Percentiles rank a stretch among this genome's conserved stretches.
These are phyloP conservation scores for Yamadazyma spencermartinsiae DNA, from an alignment of 1,139 yeast genomes.

Conservation along the genomic window DNA sequence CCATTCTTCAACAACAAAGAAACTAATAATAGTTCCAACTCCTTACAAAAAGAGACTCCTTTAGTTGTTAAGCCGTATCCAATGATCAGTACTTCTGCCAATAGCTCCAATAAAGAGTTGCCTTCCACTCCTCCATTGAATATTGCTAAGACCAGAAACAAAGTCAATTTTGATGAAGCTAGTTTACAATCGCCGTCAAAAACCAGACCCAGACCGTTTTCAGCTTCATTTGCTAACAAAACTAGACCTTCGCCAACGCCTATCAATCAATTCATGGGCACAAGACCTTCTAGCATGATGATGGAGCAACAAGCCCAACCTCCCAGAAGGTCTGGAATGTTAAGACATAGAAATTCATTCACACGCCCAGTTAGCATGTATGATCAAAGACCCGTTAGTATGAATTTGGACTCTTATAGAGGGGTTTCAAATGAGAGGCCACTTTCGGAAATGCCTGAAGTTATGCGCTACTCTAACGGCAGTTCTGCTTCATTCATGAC, in stretches of 20 bases:
- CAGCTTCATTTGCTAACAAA: not conserved
- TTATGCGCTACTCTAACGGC: no score
- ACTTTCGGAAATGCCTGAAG: constrained; percentile 2
- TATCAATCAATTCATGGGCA: not conserved
- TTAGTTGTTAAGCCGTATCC: not conserved
- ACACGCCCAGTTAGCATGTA: constrained; percentile 9
- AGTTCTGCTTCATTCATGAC: constrained; percentile 5
- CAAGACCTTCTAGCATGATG: not conserved
- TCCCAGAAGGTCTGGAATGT: constrained; percentile 1
- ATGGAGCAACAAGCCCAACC: not conserved
- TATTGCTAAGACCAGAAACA: constrained; percentile 9
- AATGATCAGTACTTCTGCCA: not conserved
- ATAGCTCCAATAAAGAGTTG: constrained; percentile 5
- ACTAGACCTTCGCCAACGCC: constrained; percentile 1
- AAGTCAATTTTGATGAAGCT: constrained; percentile 3
- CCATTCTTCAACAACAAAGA: constrained; percentile 1
- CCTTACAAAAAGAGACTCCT: constrained; percentile 7
- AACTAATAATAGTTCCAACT: constrained; percentile 1
- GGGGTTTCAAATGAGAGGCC: constrained; percentile 12
- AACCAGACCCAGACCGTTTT: constrained; percentile 1
- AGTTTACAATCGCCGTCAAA: constrained; percentile 2
- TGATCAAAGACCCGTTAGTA: constrained; percentile 11
- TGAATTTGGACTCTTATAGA: constrained; percentile 12
- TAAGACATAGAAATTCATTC: constrained; percentile 10
- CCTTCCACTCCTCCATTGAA: constrained; percentile 8